These are phyloP conservation scores for Microbotryomycetes sp. DNA, from an alignment of 1,284 basidiomycete genomes.

Conservation along the genomic window DNA sequence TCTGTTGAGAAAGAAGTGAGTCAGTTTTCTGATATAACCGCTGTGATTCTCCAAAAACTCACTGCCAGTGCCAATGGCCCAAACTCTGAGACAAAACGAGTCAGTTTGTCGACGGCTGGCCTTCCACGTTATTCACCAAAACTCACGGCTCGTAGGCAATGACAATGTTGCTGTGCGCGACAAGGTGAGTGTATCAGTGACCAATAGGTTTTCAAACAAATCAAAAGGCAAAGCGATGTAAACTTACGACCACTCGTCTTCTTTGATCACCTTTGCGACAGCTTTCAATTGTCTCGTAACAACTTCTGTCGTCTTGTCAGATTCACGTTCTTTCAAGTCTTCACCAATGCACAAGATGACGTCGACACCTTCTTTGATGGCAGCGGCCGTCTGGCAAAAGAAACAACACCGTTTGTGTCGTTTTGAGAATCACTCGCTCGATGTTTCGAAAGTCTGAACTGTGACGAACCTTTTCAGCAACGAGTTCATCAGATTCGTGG, in stretches of 20 bases:
- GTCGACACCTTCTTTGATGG: slow-evolving; percentile 64
- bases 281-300: slow-evolving; percentile 77
- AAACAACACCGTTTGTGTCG: not conserved
- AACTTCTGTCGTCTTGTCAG: slow-evolving; percentile 67
- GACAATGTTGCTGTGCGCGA: slow-evolving; percentile 65
- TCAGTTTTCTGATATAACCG: not conserved
- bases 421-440: too few species aligned
- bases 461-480: slow-evolving; percentile 76
- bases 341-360: slow-evolving; percentile 97
- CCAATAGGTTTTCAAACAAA: not conserved
- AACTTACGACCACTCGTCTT: slow-evolving; percentile 71
- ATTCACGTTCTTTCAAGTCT: slow-evolving; percentile 82
- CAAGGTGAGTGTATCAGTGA: not conserved
- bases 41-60: not conserved
- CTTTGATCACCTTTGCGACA: slow-evolving; percentile 57
- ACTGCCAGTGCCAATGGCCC: slow-evolving; percentile 68
- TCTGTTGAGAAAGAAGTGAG: slow-evolving; percentile 63
- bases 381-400: slow-evolving; percentile 42
- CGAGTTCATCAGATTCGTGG: slow-evolving; percentile 69
- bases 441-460: not conserved
- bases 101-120: slow-evolving; percentile 45
- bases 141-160: slow-evolving; percentile 59
- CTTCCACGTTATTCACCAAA: slow-evolving; percentile 49
- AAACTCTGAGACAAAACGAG: slow-evolving; percentile 51
- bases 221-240: slow-evolving; percentile 3